Percentiles rank a stretch among this genome's conserved stretches.
Conservation (phyloP, 129 eudicot species). For the Flaveria brownii region DNA sequence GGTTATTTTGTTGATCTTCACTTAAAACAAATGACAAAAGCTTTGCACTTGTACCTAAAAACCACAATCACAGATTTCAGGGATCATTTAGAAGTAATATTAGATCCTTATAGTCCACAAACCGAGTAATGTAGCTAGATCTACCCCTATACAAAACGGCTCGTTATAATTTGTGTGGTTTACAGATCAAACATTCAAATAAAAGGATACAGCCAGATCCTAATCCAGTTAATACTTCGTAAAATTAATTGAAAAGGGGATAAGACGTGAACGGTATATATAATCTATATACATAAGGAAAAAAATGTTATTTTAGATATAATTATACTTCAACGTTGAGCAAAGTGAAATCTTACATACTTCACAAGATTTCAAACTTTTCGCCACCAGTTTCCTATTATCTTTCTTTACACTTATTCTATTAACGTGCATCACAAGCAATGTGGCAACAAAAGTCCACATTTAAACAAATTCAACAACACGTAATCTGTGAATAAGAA, state of each 20-base stretch:
- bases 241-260: not conserved
- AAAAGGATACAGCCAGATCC: constrained; percentile 27
- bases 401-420: constrained; percentile 3
- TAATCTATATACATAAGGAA: not conserved
- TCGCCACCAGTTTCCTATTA: not conserved
- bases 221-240: not conserved
- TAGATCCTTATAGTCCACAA: not conserved
- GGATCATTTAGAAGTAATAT: constrained; percentile 1
- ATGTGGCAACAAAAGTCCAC: constrained; percentile 1
- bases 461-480: constrained; percentile 11
- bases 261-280: not conserved
- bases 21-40: no score
- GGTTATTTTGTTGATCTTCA: no score
- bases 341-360: constrained; percentile 15
- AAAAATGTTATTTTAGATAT: not conserved
- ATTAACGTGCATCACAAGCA: constrained; percentile 1
- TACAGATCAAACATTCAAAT: not conserved
- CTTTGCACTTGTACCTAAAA: not conserved
- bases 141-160: not conserved
- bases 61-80: not conserved
- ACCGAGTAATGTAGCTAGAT: not conserved
- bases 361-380: not conserved
- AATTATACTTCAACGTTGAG: not conserved
- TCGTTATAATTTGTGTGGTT: not conserved
- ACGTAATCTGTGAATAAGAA: constrained; percentile 7